Evolutionary conservation across 371 early-diverging fungal genomes (phyloP), one percentile per base, ranked within the genome.

Genomic region (Mortierella sp.): DNA sequence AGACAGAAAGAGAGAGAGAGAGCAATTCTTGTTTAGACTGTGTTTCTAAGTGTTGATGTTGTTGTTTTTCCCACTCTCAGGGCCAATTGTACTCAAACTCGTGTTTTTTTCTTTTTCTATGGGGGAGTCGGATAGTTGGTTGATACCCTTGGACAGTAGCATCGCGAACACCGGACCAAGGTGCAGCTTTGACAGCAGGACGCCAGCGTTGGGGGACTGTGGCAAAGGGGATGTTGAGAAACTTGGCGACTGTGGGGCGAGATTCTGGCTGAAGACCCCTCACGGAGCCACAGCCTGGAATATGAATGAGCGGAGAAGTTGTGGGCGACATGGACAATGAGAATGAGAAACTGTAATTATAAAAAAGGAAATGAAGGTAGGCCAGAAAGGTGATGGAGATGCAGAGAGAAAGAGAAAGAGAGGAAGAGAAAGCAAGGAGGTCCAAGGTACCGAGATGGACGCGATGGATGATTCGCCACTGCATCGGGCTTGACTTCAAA

Each of bases 141-240:
- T 4, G 7, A 46, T 74, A 75, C 81, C 73, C 75, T 30, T 72
- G 73, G 19, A 57, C 7, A 18, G 72, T 60, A 1, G 72, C 76
- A 57, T 75, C 76, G 2, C 81, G 76, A 47, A 81, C 60, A 55
- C 81, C 81, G 16, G 25, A 28, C 81, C 81, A 81, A 21, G 81
- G 66, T 4, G 37, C 23, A 3, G 66, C 70, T 12, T 63, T 67
- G 59, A 70, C 67, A n/a, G 76, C 68, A 15, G 66, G 61, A 1
- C 80, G 70, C 80, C 80, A 80, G 48, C 80, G 74, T 16, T 70
- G 65, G 2, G 64, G 67, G 23, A 80, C 80, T 2, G 80, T 74
- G n/a, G 74, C 80, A 37, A 70, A 80, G 19, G 80, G 74, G 48
- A 80, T 60, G 46, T 80, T 80, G 44, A 80, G 65, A 60, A 80